Percentiles rank a stretch among this genome's conserved stretches.
phyloP scores from a whole-genome alignment of 768 basidiomycete species.

The Tephrocybe rancida region DNA sequence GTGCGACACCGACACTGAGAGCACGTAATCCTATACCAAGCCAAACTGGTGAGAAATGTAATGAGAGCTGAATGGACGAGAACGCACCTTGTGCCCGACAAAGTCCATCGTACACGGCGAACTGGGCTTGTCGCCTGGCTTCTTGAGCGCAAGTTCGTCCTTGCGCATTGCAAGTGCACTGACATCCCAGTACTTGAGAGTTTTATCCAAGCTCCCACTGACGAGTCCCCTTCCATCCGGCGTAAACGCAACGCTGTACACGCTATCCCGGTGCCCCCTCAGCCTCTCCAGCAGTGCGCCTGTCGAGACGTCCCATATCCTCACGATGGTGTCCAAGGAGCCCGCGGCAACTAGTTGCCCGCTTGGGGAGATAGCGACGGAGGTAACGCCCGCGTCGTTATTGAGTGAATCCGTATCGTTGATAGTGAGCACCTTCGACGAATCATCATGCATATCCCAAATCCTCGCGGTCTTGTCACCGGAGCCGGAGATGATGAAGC shows the following conservation, averaged over 20 bases:
- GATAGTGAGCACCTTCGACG: slow-evolving; percentile 47
- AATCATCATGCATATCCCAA: slow-evolving; percentile 44
- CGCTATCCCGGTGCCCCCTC: slow-evolving; percentile 79
- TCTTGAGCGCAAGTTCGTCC: slow-evolving; percentile 20
- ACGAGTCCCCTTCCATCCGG: slow-evolving; percentile 90
- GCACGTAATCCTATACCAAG: slow-evolving; percentile 52
- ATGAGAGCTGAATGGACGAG: slow-evolving; percentile 39
- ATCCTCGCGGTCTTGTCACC: slow-evolving; percentile 62
- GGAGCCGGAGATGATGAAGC: slow-evolving; percentile 86
- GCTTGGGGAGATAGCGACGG: slow-evolving; percentile 77
- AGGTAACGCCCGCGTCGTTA: slow-evolving; percentile 68
- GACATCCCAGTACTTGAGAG: slow-evolving; percentile 87
- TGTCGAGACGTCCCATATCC: slow-evolving; percentile 78
- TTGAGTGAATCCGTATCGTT: slow-evolving; percentile 51
- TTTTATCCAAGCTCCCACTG: slow-evolving; percentile 90
- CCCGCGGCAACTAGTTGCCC: slow-evolving; percentile 69
- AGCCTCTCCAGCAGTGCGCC: slow-evolving; percentile 70
- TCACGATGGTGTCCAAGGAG: slow-evolving; percentile 72
- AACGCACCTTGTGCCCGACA: slow-evolving; percentile 87
- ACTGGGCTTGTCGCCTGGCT: slow-evolving; percentile 54
- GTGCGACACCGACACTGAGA: slow-evolving; percentile 72
- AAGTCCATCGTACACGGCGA: slow-evolving; percentile 76
- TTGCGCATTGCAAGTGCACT: slow-evolving; percentile 59
- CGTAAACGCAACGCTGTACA: slow-evolving; percentile 90
- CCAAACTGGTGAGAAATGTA: slow-evolving; percentile 16